phyloP scores from a whole-genome alignment of 805 yeast genomes.

The Lipomyces yamanashiensis region DNA sequence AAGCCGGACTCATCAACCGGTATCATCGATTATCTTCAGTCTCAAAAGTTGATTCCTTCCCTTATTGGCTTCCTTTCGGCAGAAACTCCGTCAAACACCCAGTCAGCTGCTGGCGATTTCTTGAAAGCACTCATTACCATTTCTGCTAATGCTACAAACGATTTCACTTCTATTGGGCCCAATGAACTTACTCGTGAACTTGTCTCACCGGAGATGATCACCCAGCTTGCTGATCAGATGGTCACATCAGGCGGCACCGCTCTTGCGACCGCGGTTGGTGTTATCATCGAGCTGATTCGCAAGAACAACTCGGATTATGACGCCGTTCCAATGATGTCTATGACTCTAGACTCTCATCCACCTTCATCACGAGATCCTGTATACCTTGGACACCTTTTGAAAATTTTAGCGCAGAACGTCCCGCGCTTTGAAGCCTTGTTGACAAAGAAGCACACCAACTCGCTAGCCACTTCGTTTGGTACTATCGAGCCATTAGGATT shows the following conservation, averaged over 20 bases:
- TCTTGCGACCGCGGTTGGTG: constrained; percentile 90
- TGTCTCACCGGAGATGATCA: constrained; percentile 73
- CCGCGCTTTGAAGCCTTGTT: constrained; percentile 71
- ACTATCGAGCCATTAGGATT: constrained; percentile 79
- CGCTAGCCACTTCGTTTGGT: constrained; percentile 67
- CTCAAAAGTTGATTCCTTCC: constrained; percentile 73
- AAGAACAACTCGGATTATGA: constrained; percentile 97
- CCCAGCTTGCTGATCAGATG: constrained; percentile 74
- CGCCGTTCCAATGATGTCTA: constrained; percentile 78
- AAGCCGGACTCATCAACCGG: constrained; percentile 89
- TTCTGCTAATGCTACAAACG: constrained; percentile 88
- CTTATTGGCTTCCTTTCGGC: constrained; percentile 75
- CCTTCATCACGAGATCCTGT: constrained; percentile 93
- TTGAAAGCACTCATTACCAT: constrained; percentile 91
- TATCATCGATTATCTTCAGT: constrained; percentile 72
- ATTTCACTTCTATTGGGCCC: constrained; percentile 93
- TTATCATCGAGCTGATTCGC: constrained; percentile 89
- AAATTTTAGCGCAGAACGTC: constrained; percentile 74
- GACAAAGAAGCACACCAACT: constrained; percentile 43
- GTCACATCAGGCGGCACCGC: constrained; percentile 79
- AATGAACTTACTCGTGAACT: constrained; percentile 90
- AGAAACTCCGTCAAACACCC: constrained; percentile 67
- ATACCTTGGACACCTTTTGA: constrained; percentile 83
- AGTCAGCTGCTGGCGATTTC: constrained; percentile 94
- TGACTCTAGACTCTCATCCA: constrained; percentile 85